phyloP scores from a whole-genome alignment of 495 filamentous ascomycete genomes.

The Saxophila tyrrhenica region DNA sequence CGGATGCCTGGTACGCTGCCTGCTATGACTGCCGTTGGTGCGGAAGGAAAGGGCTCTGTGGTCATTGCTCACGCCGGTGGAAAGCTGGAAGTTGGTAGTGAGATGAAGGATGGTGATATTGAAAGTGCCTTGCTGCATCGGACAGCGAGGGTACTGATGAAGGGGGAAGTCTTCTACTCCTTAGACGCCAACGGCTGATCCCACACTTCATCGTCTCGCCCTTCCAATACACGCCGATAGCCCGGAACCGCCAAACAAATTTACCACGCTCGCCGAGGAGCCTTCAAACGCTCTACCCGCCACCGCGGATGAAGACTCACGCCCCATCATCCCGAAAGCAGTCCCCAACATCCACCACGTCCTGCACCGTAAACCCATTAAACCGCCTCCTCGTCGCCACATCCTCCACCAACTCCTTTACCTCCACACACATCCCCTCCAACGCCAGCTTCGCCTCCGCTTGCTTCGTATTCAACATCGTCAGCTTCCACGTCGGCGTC shows the following conservation, averaged over 20 bases:
- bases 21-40: background rate
- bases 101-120: constrained; percentile 7
- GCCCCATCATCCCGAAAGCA: background rate
- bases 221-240: background rate
- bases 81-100: constrained; percentile 7
- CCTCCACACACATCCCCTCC: background rate
- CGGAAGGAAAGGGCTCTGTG: background rate
- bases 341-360: background rate
- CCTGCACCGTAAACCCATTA: background rate
- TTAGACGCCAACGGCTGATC: background rate
- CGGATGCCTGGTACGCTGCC: constrained; percentile 5
- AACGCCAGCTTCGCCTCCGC: background rate
- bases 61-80: constrained; percentile 13
- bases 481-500: background rate
- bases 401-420: background rate
- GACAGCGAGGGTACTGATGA: constrained; percentile 13
- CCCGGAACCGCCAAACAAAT: no score
- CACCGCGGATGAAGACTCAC: background rate
- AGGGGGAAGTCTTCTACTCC: constrained; percentile 8
- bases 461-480: background rate
- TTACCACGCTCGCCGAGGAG: no score
- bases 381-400: background rate
- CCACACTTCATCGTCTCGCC: background rate
- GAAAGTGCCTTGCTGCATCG: constrained; percentile 11
- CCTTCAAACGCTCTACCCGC: no score